Conservation (phyloP, 495 filamentous ascomycete species). For the Penicillium ochrochloron region DNA sequence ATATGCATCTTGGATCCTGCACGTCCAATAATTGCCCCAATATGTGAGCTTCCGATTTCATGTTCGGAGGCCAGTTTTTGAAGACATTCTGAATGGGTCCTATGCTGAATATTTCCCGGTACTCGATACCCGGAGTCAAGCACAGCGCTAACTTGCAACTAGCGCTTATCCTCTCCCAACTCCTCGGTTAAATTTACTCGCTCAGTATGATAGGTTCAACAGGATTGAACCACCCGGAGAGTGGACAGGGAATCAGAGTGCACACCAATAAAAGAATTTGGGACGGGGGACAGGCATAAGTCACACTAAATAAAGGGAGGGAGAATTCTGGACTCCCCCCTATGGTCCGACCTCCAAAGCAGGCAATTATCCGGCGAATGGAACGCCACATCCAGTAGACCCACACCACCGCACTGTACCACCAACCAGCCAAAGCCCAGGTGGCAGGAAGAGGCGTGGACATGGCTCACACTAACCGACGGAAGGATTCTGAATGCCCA, state of each 20-base stretch:
- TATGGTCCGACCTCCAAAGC: conserved; percentile 4
- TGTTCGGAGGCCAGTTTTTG: conserved; percentile 12
- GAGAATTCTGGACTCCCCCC: conserved; percentile 5
- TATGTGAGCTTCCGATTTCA: conserved; percentile 17
- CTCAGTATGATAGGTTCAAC: conserved; percentile 21
- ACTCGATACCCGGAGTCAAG: conserved; percentile 15
- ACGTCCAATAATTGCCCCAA: not conserved
- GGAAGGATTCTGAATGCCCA: not conserved
- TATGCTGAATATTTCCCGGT: conserved; percentile 16
- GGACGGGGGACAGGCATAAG: conserved; percentile 9
- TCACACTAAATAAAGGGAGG: conserved; percentile 14
- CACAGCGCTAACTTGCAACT: conserved; percentile 19
- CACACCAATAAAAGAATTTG: no score
- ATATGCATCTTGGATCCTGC: conserved; percentile 20
- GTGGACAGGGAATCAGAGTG: conserved; percentile 15
- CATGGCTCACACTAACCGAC: not conserved
- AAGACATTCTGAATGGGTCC: conserved; percentile 19
- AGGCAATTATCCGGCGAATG: conserved; percentile 28
- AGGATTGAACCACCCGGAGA: conserved; percentile 13
- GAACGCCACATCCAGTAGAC: not conserved
- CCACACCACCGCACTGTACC: no score
- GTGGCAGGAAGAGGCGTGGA: not conserved
- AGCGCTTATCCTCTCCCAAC: conserved; percentile 21
- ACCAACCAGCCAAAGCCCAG: no score
- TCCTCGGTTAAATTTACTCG: conserved; percentile 22